Base-by-base conservation (phyloP, 805 yeast genomes). In the Myxozyma melibiosi region DNA sequence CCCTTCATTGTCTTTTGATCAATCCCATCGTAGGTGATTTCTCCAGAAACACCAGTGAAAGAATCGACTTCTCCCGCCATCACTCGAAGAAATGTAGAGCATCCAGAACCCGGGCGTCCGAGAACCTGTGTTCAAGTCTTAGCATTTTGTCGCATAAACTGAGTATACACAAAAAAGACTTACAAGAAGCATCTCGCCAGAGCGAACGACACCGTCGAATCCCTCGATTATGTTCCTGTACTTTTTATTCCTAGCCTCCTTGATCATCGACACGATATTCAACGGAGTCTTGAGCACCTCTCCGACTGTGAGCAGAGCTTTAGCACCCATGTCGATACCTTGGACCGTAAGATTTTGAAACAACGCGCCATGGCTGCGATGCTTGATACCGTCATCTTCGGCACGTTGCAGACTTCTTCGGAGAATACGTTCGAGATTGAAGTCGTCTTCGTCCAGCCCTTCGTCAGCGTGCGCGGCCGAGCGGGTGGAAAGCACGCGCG, bases 101-200 rank as follows among this genome's bases (percentile, higher is more conserved):
- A 84, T 35, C 88, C 88, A 30, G 86, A 78, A 65, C 92, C 92
- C 1, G 94, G 92, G 70, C 91, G 80, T 55, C 94, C 92, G 61
- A 86, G 79, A 51, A 88, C 47, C 47, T 43, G 28, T n/a, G 3
- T 40, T 7, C 22, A 24, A 16, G 18, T 4, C 16, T 24, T 3
- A 31, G 25, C 14, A 25, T 13, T 9, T 11, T 7, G n/a, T 8
- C 6, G 7, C 4, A 7, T 16, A 39, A 7, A 22, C 8, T 16
- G n/a, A n/a, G n/a, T n/a, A n/a, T n/a, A n/a, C n/a, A n/a, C n/a
- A 6, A 11, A 42, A 2, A 14, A 1, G 14, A 44, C 41, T 18
- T 45, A 34, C 90, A 44, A 85, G 86, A 5, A 86, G 79, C 45
- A 85, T 73, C 60, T 84, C 84, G 47, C 90, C 89, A 1, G 88